These are phyloP conservation scores for Esteya vermicola DNA, from an alignment of 2,329 filamentous ascomycete species.

Conservation along the genomic window DNA sequence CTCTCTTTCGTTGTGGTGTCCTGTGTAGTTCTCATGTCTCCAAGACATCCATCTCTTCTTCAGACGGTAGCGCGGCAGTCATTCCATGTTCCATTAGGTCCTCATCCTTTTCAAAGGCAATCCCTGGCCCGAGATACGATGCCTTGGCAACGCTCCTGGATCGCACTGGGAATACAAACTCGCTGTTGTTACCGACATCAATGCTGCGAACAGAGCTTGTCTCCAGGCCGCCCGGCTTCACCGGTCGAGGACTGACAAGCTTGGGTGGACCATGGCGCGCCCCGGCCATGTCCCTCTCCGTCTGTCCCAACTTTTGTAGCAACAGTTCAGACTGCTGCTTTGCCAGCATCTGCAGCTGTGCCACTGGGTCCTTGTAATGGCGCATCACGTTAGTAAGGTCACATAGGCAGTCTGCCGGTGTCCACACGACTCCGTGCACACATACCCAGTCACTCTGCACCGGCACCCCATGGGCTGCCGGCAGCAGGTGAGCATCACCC, in stretches of 20 bases:
- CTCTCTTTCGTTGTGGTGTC: too few species aligned
- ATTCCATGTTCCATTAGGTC: slow-evolving; percentile 17
- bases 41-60: slow-evolving; percentile 26
- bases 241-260: slow-evolving; percentile 23
- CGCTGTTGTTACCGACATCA: slow-evolving; percentile 5
- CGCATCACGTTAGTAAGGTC: slow-evolving; percentile 38
- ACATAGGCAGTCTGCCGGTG: slow-evolving; percentile 37
- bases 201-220: slow-evolving; percentile 15
- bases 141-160: slow-evolving; percentile 22
- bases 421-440: slow-evolving; percentile 41
- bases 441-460: slow-evolving; percentile 90
- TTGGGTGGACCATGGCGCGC: too few species aligned
- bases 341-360: slow-evolving; percentile 55
- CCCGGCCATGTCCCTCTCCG: slow-evolving; percentile 19
- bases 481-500: slow-evolving; percentile 38
- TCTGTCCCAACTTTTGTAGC: slow-evolving; percentile 32
- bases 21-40: slow-evolving; percentile 2
- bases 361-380: slow-evolving; percentile 50
- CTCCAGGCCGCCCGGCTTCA: slow-evolving; percentile 15
- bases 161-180: not conserved
- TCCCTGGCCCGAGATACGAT: slow-evolving; percentile 34
- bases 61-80: slow-evolving; percentile 23
- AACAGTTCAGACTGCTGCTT: slow-evolving; percentile 51
- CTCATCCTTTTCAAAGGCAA: slow-evolving; percentile 38
- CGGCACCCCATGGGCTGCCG: slow-evolving; percentile 69